A percentile compares a stretch with the other conserved stretches of the same genome.
phyloP scores from a whole-genome alignment of 371 early-diverging fungal species.

The Mortierella sp. region DNA sequence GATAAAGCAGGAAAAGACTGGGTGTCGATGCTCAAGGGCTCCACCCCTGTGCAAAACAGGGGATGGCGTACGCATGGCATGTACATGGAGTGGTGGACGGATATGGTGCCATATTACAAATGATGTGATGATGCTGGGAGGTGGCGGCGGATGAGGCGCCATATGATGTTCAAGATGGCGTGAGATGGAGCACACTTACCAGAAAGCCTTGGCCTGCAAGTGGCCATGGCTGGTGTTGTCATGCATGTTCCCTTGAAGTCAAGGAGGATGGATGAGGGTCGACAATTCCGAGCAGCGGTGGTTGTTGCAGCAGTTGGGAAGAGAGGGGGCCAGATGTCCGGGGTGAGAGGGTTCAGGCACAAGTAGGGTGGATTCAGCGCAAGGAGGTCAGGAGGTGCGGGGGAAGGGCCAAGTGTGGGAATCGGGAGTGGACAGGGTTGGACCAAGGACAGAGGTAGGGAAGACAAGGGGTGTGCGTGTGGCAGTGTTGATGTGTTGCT shows the following conservation, averaged over 20 bases:
- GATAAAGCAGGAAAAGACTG: too few species aligned
- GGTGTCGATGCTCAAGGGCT: too few species aligned
- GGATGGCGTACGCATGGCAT: too few species aligned
- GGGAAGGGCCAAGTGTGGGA: constrained; percentile 9
- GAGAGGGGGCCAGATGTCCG: neutral
- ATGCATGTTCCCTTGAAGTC: constrained; percentile 40
- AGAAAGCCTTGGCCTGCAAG: constrained; percentile 48
- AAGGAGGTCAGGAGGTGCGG: neutral
- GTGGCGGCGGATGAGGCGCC: too few species aligned
- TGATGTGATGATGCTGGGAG: too few species aligned
- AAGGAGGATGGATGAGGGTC: constrained; percentile 2
- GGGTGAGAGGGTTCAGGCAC: neutral
- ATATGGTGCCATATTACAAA: neutral
- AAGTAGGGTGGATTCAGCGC: too few species aligned
- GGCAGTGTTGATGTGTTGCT: too few species aligned
- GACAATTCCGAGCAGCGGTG: too few species aligned
- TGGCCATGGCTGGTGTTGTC: constrained; percentile 45
- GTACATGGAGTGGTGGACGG: neutral
- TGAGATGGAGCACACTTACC: constrained; percentile 21
- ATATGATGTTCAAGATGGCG: too few species aligned
- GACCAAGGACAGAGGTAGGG: neutral
- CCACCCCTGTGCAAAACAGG: too few species aligned
- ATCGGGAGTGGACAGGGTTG: constrained; percentile 2
- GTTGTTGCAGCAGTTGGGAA: too few species aligned
- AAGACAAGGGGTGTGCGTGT: neutral